phyloP scores from a whole-genome alignment of 768 basidiomycete genomes.

The Mycena galericulata region DNA sequence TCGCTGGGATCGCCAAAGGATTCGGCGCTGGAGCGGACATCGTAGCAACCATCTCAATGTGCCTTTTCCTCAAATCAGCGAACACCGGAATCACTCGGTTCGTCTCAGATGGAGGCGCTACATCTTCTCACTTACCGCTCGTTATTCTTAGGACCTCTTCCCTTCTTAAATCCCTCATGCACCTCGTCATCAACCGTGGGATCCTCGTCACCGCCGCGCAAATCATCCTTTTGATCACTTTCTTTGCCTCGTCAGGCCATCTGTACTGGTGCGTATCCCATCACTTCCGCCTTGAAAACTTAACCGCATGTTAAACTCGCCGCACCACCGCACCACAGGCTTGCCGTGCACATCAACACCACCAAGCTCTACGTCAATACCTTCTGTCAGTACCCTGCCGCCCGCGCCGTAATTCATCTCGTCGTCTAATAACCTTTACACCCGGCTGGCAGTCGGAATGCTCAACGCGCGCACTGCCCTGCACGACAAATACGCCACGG shows the following conservation, averaged over 20 bases:
- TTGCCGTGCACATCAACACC: conserved; percentile 60
- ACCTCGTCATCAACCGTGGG: conserved; percentile 56
- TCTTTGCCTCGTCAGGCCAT: conserved; percentile 49
- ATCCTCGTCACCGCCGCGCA: conserved; percentile 59
- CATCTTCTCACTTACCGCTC: background rate
- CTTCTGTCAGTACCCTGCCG: conserved; percentile 55
- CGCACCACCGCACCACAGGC: too few relatives aligned
- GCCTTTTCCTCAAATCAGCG: conserved; percentile 49
- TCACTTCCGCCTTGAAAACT: background rate
- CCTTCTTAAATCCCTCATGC: conserved; percentile 51
- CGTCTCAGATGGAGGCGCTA: background rate
- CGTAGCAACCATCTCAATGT: conserved; percentile 59
- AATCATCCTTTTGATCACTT: conserved; percentile 52
- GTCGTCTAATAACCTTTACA: too few relatives aligned
- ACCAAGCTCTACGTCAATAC: conserved; percentile 63
- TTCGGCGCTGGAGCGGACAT: conserved; percentile 57
- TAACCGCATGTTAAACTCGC: too few relatives aligned
- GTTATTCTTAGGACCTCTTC: conserved; percentile 47
- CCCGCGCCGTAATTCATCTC: too few relatives aligned
- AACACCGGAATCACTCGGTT: conserved; percentile 53
- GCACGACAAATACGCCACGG: conserved; percentile 23
- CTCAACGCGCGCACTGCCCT: conserved; percentile 28
- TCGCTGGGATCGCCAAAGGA: conserved; percentile 58
- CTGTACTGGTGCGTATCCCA: conserved; percentile 44
- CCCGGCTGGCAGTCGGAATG: conserved; percentile 32